These are phyloP conservation scores for Trichosporon sp. DNA, from an alignment of 1,284 basidiomycete species.

Conservation along the genomic window DNA sequence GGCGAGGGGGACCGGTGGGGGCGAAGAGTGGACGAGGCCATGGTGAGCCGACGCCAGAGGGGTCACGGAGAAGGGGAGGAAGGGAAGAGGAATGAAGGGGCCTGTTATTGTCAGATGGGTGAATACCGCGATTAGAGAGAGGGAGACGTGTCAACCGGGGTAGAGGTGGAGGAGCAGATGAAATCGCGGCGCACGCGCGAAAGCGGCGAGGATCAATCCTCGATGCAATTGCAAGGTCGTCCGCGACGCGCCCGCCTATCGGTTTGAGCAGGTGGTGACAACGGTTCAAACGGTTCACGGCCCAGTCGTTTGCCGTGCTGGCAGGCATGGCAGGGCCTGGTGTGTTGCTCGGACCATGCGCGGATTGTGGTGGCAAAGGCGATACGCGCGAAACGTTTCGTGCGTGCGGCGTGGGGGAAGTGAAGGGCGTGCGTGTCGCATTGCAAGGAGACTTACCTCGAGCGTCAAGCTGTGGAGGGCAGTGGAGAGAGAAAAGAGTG, in stretches of 20 bases:
- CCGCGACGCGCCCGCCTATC: neutral
- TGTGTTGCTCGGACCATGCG: neutral
- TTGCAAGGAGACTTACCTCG: neutral
- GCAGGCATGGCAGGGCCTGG: constrained; percentile 13
- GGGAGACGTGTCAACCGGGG: constrained; percentile 18
- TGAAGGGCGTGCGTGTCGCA: neutral
- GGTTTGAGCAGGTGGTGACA: neutral
- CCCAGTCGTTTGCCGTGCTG: constrained; percentile 8
- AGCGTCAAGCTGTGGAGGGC: constrained; percentile 19
- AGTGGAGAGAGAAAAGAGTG: constrained; percentile 8
- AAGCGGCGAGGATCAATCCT: neutral
- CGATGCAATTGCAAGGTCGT: neutral
- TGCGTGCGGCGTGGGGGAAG: neutral
- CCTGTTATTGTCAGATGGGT: constrained; percentile 21
- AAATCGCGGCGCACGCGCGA: neutral
- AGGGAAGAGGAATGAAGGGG: neutral
- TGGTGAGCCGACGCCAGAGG: constrained; percentile 28
- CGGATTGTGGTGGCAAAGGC: neutral
- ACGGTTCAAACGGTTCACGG: neutral
- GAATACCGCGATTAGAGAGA: neutral
- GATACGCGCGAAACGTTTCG: neutral
- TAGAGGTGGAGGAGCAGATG: constrained; percentile 6
- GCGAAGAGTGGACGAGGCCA: constrained; percentile 53
- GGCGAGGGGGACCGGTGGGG: constrained; percentile 56
- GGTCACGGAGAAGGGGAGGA: neutral